These are phyloP conservation scores for Amaranthus palmeri DNA, from an alignment of 148 eudicot genomes.

Conservation along the genomic window DNA sequence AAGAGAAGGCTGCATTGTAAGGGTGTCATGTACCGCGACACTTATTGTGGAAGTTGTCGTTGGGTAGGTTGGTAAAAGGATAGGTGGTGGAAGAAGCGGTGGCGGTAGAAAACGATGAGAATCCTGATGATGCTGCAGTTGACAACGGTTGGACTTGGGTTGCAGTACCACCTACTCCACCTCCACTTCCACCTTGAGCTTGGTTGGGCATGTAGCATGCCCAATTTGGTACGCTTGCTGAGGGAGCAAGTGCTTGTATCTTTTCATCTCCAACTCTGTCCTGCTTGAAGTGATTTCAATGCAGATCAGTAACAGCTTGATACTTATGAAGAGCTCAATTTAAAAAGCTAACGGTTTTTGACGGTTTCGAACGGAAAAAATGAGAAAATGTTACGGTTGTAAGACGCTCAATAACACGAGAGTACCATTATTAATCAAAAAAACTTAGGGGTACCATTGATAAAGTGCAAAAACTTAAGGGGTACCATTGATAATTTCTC, in stretches of 20 bases:
- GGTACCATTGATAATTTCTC: too few species aligned
- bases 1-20: background rate
- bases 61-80: conserved; percentile 1
- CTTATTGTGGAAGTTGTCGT: conserved; percentile 10
- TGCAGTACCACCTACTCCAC: conserved; percentile 20
- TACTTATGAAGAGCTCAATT: background rate
- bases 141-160: conserved; percentile 38
- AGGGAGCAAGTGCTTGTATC: conserved; percentile 14
- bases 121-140: conserved; percentile 97
- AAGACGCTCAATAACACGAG: too few species aligned
- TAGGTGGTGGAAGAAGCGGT: conserved; percentile 24
- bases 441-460: too few species aligned
- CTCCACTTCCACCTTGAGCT: conserved; percentile 23
- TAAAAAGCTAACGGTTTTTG: too few species aligned
- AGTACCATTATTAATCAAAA: too few species aligned
- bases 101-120: conserved; percentile 46
- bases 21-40: conserved; percentile 18
- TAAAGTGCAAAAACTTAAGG: too few species aligned
- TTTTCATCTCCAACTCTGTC: conserved; percentile 20
- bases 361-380: too few species aligned
- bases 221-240: conserved; percentile 26
- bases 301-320: background rate
- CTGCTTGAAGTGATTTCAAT: conserved; percentile 14
- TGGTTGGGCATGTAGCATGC: conserved; percentile 29
- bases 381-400: too few species aligned